Evolutionary conservation across 1,139 yeast genomes (phyloP).

Genomic region (Saccharomyces hybrid): DNA sequence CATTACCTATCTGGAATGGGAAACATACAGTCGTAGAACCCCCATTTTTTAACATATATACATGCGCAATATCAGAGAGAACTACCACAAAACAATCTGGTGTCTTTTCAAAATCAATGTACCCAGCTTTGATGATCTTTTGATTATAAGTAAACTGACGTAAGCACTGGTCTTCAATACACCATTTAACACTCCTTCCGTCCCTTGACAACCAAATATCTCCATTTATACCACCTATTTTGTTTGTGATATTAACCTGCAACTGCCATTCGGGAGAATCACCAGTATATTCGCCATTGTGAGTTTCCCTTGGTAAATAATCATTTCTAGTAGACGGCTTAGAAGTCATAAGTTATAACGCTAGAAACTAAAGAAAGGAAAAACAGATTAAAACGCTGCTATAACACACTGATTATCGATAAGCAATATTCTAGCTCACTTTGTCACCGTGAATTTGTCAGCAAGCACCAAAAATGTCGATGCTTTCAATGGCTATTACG

Average conservation of each 20-base stretch:
- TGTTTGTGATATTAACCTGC: background rate
- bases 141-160: constrained; percentile 19
- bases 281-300: background rate
- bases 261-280: background rate
- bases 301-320: background rate
- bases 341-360: background rate
- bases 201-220: constrained; percentile 24
- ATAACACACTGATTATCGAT: background rate
- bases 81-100: constrained; percentile 25
- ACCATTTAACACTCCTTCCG: constrained; percentile 23
- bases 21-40: constrained; percentile 22
- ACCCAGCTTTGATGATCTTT: constrained; percentile 25
- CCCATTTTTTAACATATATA: constrained; percentile 22
- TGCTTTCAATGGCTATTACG: background rate
- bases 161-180: constrained; percentile 17
- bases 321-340: background rate
- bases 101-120: constrained; percentile 25
- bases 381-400: background rate
- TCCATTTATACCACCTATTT: constrained; percentile 7
- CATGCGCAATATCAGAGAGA: constrained; percentile 23
- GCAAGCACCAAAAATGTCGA: background rate
- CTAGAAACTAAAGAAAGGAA: background rate
- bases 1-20: constrained; percentile 27
- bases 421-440: background rate
- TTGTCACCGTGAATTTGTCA: background rate